Base-by-base conservation (phyloP, 352 stramenopile genomes). In the Phytophthora hibernalis region DNA sequence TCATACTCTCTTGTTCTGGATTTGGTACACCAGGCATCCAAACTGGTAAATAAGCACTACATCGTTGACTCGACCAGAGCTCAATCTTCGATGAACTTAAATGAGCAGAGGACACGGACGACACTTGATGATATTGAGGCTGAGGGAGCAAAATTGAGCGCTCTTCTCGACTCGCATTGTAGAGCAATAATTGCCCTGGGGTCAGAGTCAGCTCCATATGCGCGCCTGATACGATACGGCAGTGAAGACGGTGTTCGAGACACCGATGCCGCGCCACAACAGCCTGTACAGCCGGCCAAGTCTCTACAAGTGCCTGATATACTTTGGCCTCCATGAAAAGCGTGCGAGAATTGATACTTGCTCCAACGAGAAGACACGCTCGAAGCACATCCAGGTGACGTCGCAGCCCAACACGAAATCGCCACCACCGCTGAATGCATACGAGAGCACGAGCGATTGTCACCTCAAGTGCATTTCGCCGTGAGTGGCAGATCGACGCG, bases 341-440 rank as follows among this genome's bases (percentile, higher is more conserved):
- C 5, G 81, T 93, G 0, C 54, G 49, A 20, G 83, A 88, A 50
- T 88, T 92, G 35, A 92, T 78, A 6, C 68, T 77, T 4, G 79
- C 77, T 18, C 76, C 69, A 15, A 87, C 72, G 2, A 88, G 60
- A 24, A 93, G 26, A 56, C 81, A 85, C 1, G 70, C 68, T 0
- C 73, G 68, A 12, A 91, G 38, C 26, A 93, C 79, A 26, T 77
- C 78, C 12, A 93, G 61, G 6, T 81, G 76, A 6, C 77, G 69
- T 16, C 64, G 66, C 5, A 92, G 45, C 0, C 85, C 85, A 5
- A 66, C 33, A n/a, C 59, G 62, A 33, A 75, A 80, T 31, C 85
- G 79, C 85, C 85, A 93, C 85, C 85, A 93, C 8, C 83, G 76
- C 61, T 93, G 81, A 24, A 91, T 58, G n/a, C 85, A 91, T 5